phyloP scores from a whole-genome alignment of 75 land plant species.

The Pinus tabuliformis region DNA sequence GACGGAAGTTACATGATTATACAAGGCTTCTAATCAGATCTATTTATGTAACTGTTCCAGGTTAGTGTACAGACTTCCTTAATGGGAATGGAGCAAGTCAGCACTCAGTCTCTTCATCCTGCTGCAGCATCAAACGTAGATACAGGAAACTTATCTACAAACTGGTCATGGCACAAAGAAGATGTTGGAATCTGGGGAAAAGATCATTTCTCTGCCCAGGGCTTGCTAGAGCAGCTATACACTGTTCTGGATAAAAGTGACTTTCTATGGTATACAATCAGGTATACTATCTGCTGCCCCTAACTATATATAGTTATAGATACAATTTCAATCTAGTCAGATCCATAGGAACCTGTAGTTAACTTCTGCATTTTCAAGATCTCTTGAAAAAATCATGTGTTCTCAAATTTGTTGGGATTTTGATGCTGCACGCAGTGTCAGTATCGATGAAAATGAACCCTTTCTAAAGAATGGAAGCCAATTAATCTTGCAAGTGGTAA shows the following conservation, averaged over 20 bases:
- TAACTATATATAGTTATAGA: not conserved
- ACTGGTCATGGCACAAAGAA: constrained; percentile 19
- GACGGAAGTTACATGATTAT: not conserved
- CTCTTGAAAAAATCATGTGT: not conserved
- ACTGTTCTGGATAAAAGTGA: constrained; percentile 68
- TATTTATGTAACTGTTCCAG: constrained; percentile 9
- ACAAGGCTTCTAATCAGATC: not conserved
- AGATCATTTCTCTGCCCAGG: constrained; percentile 16
- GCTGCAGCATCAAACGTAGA: not conserved
- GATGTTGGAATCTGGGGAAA: constrained; percentile 21
- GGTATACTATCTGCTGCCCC: constrained; percentile 30
- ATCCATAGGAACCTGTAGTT: not conserved
- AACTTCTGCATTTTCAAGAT: not conserved
- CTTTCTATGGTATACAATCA: constrained; percentile 87
- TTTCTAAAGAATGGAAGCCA: constrained; percentile 5
- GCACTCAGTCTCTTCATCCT: not conserved
- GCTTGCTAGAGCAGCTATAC: constrained; percentile 63
- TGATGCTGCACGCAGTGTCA: constrained; percentile 12
- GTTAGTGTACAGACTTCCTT: constrained; percentile 23
- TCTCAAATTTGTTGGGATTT: not conserved
- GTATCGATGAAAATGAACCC: constrained; percentile 20
- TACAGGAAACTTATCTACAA: not conserved
- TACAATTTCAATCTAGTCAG: not conserved
- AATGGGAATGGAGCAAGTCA: constrained; percentile 5
- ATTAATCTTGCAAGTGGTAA: constrained; percentile 9